These are phyloP conservation scores for Botryotinia globosa DNA, from an alignment of 2,329 filamentous ascomycete genomes.

Conservation along the genomic window DNA sequence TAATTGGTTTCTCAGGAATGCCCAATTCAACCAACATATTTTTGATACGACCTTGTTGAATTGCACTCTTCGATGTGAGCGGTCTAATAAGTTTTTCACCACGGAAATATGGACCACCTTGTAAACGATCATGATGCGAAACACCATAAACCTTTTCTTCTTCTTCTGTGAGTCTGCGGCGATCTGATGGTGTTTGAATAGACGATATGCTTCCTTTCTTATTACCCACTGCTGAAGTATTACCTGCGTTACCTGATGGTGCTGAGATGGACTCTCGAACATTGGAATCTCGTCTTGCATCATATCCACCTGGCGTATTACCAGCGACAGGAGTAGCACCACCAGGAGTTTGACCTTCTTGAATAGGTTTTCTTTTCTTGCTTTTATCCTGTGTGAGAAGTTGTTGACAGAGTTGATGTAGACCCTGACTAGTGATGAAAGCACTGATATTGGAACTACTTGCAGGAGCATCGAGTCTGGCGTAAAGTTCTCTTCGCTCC, in stretches of 20 bases:
- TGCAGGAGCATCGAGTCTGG: slow-evolving; percentile 77
- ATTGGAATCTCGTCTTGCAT: slow-evolving; percentile 41
- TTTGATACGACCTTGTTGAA: slow-evolving; percentile 72
- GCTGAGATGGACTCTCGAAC: slow-evolving; percentile 36
- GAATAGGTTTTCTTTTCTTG: slow-evolving; percentile 77
- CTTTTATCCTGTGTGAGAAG: slow-evolving; percentile 80
- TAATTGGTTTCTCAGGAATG: slow-evolving; percentile 62
- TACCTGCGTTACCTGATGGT: slow-evolving; percentile 40
- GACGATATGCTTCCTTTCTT: slow-evolving; percentile 35
- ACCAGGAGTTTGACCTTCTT: slow-evolving; percentile 47
- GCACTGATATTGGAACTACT: slow-evolving; percentile 66
- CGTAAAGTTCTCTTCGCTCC: slow-evolving; percentile 83
- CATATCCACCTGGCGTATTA: slow-evolving; percentile 37
- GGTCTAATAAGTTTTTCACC: slow-evolving; percentile 79
- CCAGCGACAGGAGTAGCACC: slow-evolving; percentile 42
- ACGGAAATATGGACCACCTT: slow-evolving; percentile 84
- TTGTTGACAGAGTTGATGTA: slow-evolving; percentile 77
- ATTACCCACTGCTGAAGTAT: slow-evolving; percentile 22
- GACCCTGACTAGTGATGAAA: slow-evolving; percentile 77
- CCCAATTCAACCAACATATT: slow-evolving; percentile 70
- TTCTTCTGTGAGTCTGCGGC: slow-evolving; percentile 69
- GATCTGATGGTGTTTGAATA: slow-evolving; percentile 45
- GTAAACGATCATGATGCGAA: slow-evolving; percentile 77
- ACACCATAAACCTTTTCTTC: slow-evolving; percentile 83
- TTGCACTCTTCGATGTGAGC: slow-evolving; percentile 71